Evolutionary conservation across 73 alveolate species (phyloP).

Genomic region (Symbiodinium natans): DNA sequence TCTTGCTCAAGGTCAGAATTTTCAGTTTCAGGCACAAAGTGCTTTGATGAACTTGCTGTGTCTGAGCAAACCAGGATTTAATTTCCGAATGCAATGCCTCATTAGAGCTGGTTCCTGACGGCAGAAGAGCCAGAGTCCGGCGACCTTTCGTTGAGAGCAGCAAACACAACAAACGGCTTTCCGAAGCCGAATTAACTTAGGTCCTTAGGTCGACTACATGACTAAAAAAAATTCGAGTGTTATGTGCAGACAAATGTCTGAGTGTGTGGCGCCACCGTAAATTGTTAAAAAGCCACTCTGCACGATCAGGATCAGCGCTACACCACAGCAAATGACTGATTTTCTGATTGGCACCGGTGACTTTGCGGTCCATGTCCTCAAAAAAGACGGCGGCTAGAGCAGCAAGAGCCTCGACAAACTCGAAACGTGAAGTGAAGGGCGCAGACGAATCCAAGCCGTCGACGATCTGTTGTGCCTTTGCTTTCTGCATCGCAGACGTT

Average conservation of each 20-base stretch:
- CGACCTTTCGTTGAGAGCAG: background rate
- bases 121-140: background rate
- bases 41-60: constrained; percentile 6
- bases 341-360: background rate
- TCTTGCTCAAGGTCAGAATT: background rate
- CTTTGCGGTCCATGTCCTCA: background rate
- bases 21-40: background rate
- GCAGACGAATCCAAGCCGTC: background rate
- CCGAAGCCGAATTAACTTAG: background rate
- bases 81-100: constrained; percentile 22
- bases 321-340: background rate
- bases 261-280: background rate
- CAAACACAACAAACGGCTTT: background rate
- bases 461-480: background rate
- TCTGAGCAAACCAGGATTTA: background rate
- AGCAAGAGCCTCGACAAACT: background rate
- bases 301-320: constrained; percentile 14
- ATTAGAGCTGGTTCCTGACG: constrained; percentile 13
- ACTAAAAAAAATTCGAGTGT: background rate
- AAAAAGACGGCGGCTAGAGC: background rate
- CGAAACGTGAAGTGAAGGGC: background rate
- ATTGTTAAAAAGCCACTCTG: constrained; percentile 14
- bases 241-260: too few species aligned
- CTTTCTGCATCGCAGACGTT: background rate
- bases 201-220: background rate